phyloP scores from a whole-genome alignment of 139 green algal species.

The Raphidocelis subcapitata region DNA sequence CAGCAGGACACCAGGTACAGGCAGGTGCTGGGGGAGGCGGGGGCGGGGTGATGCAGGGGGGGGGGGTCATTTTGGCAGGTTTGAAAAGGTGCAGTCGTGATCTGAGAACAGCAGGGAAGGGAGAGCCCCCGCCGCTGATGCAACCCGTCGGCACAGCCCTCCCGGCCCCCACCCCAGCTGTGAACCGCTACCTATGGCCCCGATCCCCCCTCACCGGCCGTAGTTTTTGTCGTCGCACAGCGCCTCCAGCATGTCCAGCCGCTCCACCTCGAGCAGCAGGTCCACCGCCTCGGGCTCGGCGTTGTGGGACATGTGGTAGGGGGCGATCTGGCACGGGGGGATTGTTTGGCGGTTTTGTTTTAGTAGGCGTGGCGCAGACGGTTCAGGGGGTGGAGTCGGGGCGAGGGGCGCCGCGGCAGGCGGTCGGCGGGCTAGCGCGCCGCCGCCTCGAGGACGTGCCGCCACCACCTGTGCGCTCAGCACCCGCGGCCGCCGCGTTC shows the following conservation, averaged over 20 bases:
- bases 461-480: no score
- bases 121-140: no score
- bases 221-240: slow-evolving; percentile 90
- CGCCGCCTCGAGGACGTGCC: no score
- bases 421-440: no score
- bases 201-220: not conserved
- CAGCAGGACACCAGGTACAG: slow-evolving; percentile 92
- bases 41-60: no score
- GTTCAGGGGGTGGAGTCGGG: not conserved
- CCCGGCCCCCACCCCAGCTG: no score
- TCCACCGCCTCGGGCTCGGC: slow-evolving; percentile 98
- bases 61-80: no score
- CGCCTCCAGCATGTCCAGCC: slow-evolving; percentile 69
- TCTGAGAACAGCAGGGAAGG: no score
- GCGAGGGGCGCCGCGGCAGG: not conserved
- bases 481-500: no score
- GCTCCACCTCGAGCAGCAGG: slow-evolving; percentile 96
- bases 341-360: not conserved
- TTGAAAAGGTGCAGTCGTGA: no score
- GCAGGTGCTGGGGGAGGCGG: slow-evolving; percentile 73
- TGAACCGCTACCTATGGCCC: no score
- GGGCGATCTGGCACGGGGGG: slow-evolving; percentile 85
- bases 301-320: slow-evolving; percentile 97
- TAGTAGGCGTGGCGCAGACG: not conserved
- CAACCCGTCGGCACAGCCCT: no score